Evolutionary conservation across 345 rosid species (phyloP), one percentile per base, ranked within the genome.

Genomic region (Dimocarpus longan): DNA sequence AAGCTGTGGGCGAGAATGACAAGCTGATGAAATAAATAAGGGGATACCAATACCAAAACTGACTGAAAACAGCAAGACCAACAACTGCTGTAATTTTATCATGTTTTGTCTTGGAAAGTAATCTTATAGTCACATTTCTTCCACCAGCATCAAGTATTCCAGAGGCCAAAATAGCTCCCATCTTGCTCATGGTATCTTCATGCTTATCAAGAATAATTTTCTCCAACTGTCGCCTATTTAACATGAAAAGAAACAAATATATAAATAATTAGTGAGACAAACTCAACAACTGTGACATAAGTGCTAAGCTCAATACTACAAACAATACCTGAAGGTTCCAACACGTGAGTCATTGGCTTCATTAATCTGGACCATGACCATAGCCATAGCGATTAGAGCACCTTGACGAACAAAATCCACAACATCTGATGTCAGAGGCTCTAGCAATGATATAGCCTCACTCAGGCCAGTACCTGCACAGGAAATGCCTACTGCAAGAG

Each of bases 391-490:
- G 82, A 97, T 92, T 70, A 97, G 93, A 52, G 99, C 99, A 86
- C 99, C 98, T 92, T 97, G 99, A 68, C 98, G 97, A 87, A 97
- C 99, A 90, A 97, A 97, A 85, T 94, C 98, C 66, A 97, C 98
- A 42, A 94, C 98, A 87, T 97, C 98, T 67, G 97, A 94, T 15
- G 97, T 97, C 76, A 97, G 88, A 68, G 98, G 99, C 88, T 97
- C 99, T 48, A 97, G 86, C 89, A 97, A 88, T 60, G 98, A 94
- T 86, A 97, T 90, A n/a, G 99, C 99, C 89, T 97, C 98, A 57
- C 97, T 94, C 82, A 97, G 83, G 80, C 99, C 98, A 70, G 99
- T 97, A 70, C 98, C 99, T 22, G 99, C 99, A 87, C 99, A 97
- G 66, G 99, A 97, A 74, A 97, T 97, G 77, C 99, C 99, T 42